Conservation (phyloP, 768 basidiomycete species). For the Clitopilus hobsonii region DNA sequence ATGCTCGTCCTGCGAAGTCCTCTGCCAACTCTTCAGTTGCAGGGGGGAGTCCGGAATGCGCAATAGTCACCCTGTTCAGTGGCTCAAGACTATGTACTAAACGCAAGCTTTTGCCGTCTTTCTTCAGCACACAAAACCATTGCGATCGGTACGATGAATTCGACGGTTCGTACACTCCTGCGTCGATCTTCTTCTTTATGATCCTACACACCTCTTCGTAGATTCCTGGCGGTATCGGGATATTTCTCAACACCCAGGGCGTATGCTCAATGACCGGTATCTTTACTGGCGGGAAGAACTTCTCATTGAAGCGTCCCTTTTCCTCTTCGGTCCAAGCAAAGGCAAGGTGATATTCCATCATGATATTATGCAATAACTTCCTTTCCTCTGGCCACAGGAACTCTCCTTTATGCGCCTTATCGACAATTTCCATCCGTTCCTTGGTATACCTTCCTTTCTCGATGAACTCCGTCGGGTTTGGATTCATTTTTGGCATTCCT, state of each 20-base stretch:
- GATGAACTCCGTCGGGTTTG: constrained; percentile 12
- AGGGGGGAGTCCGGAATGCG: constrained; percentile 29
- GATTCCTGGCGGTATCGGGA: constrained; percentile 2
- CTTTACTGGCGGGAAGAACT: background rate
- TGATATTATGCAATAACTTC: background rate
- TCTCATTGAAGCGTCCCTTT: background rate
- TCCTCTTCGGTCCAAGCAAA: background rate
- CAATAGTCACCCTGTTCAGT: constrained; percentile 30
- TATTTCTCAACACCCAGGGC: background rate
- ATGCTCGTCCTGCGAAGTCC: constrained; percentile 25
- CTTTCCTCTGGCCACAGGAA: background rate
- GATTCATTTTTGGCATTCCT: constrained; percentile 13
- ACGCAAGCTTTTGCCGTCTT: constrained; percentile 27
- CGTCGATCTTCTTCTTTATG: constrained; percentile 12
- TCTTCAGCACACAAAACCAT: constrained; percentile 35
- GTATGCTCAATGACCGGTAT: background rate
- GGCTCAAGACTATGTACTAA: constrained; percentile 33
- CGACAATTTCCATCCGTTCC: constrained; percentile 8
- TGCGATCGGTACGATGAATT: constrained; percentile 27
- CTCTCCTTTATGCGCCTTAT: background rate
- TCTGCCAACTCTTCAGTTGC: constrained; percentile 25
- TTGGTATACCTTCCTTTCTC: constrained; percentile 20
- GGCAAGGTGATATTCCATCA: background rate
- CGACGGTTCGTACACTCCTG: constrained; percentile 29
- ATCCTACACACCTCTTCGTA: background rate